These are phyloP conservation scores for Pseudogymnoascus sp. DNA, from an alignment of 2,329 filamentous ascomycete species.

Conservation along the genomic window DNA sequence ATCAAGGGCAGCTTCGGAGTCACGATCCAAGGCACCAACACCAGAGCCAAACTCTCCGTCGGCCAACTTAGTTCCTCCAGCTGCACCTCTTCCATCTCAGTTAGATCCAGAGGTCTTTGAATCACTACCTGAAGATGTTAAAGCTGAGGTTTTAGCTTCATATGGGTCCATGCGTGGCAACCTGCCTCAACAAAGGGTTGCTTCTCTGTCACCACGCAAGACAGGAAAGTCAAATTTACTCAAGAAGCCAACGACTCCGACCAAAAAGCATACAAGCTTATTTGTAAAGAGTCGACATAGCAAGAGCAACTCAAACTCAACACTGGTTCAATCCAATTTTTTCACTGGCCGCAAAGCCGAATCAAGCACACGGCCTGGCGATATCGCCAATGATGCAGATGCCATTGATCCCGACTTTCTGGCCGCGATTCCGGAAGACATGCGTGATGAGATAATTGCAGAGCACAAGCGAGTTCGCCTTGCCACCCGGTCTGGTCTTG, in stretches of 20 bases:
- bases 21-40: slow-evolving; percentile 23
- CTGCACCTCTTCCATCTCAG: slow-evolving; percentile 55
- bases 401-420: slow-evolving; percentile 66
- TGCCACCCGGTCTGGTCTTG: slow-evolving; percentile 49
- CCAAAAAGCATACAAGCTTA: slow-evolving; percentile 53
- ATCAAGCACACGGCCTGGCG: not conserved
- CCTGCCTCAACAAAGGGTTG: slow-evolving; percentile 27
- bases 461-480: slow-evolving; percentile 62
- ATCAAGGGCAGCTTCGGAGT: slow-evolving; percentile 35
- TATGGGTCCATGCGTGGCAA: slow-evolving; percentile 42
- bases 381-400: slow-evolving; percentile 20
- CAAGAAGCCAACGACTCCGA: slow-evolving; percentile 54
- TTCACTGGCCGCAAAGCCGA: slow-evolving; percentile 37
- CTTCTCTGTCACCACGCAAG: slow-evolving; percentile 49
- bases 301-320: slow-evolving; percentile 50
- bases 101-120: slow-evolving; percentile 80
- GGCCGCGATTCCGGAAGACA: slow-evolving; percentile 73
- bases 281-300: slow-evolving; percentile 38
- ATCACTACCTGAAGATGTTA: slow-evolving; percentile 78
- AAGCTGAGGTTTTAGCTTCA: slow-evolving; percentile 71
- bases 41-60: slow-evolving; percentile 3
- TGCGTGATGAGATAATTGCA: slow-evolving; percentile 69
- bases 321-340: slow-evolving; percentile 70
- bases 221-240: slow-evolving; percentile 44
- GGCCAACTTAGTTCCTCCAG: not conserved